Conservation (phyloP, 1,284 basidiomycete species). For the Clitocybe nebularis region DNA sequence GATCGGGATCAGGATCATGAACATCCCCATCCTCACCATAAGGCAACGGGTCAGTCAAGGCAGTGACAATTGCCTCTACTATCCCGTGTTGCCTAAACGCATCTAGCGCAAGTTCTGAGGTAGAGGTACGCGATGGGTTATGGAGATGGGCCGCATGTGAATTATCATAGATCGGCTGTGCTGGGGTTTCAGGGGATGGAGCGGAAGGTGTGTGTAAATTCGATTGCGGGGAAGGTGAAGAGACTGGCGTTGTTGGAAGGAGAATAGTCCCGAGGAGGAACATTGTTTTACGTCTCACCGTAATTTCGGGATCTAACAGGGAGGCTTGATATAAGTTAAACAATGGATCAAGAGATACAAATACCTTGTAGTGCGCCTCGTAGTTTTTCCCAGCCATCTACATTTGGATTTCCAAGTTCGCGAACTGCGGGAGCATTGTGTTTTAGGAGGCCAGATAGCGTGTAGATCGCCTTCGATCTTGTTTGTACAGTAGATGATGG, state of each 20-base stretch:
- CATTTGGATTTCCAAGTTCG: constrained; percentile 47
- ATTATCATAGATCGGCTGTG: constrained; percentile 54
- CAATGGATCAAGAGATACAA: constrained; percentile 10
- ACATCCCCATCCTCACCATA: constrained; percentile 68
- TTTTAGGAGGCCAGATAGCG: constrained; percentile 81
- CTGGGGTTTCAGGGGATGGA: constrained; percentile 11
- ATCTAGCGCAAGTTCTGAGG: constrained; percentile 41
- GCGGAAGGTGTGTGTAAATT: constrained; percentile 15
- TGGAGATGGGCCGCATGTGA: constrained; percentile 61
- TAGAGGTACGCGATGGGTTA: constrained; percentile 46
- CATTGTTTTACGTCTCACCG: constrained; percentile 78
- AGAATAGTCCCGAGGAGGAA: constrained; percentile 85
- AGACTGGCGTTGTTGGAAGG: constrained; percentile 42
- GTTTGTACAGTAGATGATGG: constrained; percentile 42
- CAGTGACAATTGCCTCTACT: constrained; percentile 28
- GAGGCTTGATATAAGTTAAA: constrained; percentile 8
- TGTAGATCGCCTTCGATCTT: constrained; percentile 84
- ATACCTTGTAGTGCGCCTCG: constrained; percentile 59
- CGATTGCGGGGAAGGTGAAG: constrained; percentile 17
- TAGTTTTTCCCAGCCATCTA: constrained; percentile 68
- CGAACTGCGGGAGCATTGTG: constrained; percentile 73
- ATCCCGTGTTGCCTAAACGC: constrained; percentile 50
- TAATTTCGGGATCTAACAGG: constrained; percentile 67
- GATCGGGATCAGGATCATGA: constrained; percentile 65
- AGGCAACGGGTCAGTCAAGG: constrained; percentile 51